These are phyloP conservation scores for Calonectria ilicicola DNA, from an alignment of 2,329 filamentous ascomycete genomes.

Conservation along the genomic window DNA sequence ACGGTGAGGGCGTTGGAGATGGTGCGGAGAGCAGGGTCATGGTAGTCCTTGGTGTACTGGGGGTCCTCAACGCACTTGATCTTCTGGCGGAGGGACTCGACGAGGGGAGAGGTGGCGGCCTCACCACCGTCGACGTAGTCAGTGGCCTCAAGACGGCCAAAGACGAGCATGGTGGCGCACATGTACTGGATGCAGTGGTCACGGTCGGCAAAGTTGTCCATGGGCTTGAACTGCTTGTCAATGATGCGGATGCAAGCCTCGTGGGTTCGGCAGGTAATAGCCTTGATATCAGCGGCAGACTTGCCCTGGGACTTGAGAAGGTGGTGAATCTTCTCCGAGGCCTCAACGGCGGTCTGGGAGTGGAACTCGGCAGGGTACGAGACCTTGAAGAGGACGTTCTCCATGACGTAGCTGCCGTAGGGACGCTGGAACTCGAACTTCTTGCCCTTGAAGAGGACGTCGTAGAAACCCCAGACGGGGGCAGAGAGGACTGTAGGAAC, in stretches of 20 bases:
- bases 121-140: conserved; percentile 96
- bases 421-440: conserved; percentile 96
- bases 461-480: conserved; percentile 97
- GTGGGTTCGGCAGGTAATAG: conserved; percentile 93
- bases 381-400: conserved; percentile 99
- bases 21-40: conserved; percentile 91
- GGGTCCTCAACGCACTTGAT: conserved; percentile 98
- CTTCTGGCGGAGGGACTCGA: conserved; percentile 91
- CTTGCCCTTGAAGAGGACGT: conserved; percentile 96
- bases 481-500: conserved; percentile 93
- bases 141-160: conserved; percentile 90
- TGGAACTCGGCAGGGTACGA: conserved; percentile 99
- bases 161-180: conserved; percentile 95
- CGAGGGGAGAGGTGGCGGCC: conserved; percentile 88
- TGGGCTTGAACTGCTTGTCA: conserved; percentile 99
- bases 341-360: conserved; percentile 97
- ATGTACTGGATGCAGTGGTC: conserved; percentile 99
- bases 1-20: conserved; percentile 98
- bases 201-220: conserved; percentile 99
- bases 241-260: conserved; percentile 99
- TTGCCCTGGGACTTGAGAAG: conserved; percentile 88
- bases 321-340: conserved; percentile 87
- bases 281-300: conserved; percentile 92
- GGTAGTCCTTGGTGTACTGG: conserved; percentile 95
- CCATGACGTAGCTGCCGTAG: conserved; percentile 99